A percentile compares a stretch with the other conserved stretches of the same genome.
Conservation (phyloP, 2,329 filamentous ascomycete genomes). For the Cadophora sp. region DNA sequence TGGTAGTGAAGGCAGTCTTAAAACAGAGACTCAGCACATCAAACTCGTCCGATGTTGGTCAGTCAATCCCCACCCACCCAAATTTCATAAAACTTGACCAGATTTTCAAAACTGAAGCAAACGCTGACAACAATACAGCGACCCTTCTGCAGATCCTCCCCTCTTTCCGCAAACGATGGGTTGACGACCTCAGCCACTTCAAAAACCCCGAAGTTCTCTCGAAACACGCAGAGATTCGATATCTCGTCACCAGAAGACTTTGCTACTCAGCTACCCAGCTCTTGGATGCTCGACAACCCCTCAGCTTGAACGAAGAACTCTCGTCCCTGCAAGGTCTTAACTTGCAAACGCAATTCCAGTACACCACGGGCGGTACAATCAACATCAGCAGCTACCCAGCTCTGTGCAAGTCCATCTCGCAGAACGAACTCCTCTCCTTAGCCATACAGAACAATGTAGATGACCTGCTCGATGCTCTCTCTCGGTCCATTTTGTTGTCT, state of each 20-base stretch:
- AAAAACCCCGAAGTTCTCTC: not conserved
- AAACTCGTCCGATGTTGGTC: not conserved
- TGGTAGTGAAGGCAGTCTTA: slow-evolving; percentile 58
- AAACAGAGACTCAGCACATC: not conserved
- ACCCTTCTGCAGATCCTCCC: not conserved
- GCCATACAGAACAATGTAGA: not conserved
- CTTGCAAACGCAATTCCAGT: not conserved
- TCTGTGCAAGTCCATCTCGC: not conserved
- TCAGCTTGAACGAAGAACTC: not conserved
- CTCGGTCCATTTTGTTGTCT: not conserved
- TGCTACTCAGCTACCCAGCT: not conserved
- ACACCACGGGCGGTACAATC: too few relatives aligned
- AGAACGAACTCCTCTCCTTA: not conserved
- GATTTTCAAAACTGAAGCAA: not conserved
- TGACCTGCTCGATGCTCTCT: not conserved
- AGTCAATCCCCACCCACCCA: not conserved
- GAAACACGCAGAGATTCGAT: not conserved
- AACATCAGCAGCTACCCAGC: not conserved
- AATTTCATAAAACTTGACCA: not conserved
- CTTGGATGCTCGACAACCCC: not conserved
- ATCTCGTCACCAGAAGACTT: not conserved
- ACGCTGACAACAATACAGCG: not conserved
- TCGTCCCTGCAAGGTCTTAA: not conserved
- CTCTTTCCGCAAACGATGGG: not conserved
- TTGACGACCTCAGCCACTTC: not conserved